These are phyloP conservation scores for Sugiyamaella neomexicana DNA, from an alignment of 1,139 yeast species.

Conservation along the genomic window DNA sequence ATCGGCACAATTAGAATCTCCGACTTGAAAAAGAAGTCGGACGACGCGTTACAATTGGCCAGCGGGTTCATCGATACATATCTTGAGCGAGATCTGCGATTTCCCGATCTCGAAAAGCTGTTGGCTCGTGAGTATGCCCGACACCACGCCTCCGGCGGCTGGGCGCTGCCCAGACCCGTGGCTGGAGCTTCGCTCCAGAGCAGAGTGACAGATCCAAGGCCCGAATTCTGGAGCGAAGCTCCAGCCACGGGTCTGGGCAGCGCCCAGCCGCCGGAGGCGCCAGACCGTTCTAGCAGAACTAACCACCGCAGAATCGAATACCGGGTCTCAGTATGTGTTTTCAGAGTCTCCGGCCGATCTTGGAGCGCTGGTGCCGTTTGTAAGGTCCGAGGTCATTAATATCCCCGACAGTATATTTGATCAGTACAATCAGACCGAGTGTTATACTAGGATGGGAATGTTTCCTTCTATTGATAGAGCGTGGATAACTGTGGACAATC, in stretches of 20 bases:
- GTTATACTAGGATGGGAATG: conserved; percentile 76
- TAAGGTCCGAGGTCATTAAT: conserved; percentile 62
- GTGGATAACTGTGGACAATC: conserved; percentile 86
- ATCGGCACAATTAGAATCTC: conserved; percentile 28
- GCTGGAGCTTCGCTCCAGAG: not conserved
- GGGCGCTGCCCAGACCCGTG: conserved; percentile 6
- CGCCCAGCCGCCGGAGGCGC: too few species aligned
- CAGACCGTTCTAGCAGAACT: not conserved
- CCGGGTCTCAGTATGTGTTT: conserved; percentile 13
- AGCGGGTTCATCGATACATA: conserved; percentile 40
- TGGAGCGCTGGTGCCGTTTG: conserved; percentile 68
- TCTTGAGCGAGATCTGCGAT: conserved; percentile 39
- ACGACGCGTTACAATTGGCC: conserved; percentile 40
- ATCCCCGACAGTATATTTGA: conserved; percentile 84
- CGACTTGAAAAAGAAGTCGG: conserved; percentile 25
- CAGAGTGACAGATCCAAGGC: not conserved
- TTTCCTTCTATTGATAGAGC: conserved; percentile 79
- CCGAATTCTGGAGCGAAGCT: not conserved
- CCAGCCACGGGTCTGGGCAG: conserved; percentile 2
- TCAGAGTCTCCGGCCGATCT: conserved; percentile 25
- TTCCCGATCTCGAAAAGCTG: conserved; percentile 43
- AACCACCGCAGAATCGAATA: conserved; percentile 9
- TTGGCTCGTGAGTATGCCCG: conserved; percentile 33
- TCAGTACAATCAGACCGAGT: conserved; percentile 67
- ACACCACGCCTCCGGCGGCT: conserved; percentile 2